Evolutionary conservation across 1,284 basidiomycete genomes (phyloP).

Genomic region (Apiotrichum montevideense): DNA sequence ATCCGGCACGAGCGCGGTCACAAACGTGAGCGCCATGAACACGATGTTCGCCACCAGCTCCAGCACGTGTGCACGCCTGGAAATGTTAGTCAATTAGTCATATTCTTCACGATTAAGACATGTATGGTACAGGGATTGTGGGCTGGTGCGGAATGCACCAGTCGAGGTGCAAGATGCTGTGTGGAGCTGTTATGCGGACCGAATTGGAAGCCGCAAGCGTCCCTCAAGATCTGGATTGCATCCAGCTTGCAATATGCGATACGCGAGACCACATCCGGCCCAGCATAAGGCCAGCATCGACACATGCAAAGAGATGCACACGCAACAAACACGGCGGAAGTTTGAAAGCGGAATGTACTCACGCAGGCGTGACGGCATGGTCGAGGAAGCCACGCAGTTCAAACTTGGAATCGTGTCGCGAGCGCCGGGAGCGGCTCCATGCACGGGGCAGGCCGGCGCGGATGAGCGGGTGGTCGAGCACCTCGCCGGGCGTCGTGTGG

Average conservation of each 20-base stretch:
- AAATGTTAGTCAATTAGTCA: too few relatives aligned
- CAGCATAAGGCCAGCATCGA: too few relatives aligned
- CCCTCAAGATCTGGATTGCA: too few relatives aligned
- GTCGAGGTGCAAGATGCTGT: too few relatives aligned
- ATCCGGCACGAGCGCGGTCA: conserved; percentile 16
- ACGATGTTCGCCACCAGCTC: conserved; percentile 15
- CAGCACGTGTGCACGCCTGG: conserved; percentile 16
- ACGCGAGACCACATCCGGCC: too few relatives aligned
- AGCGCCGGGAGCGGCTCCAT: conserved; percentile 12
- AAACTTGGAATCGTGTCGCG: neutral
- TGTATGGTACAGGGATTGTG: too few relatives aligned
- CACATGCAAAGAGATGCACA: too few relatives aligned
- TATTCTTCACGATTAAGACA: too few relatives aligned
- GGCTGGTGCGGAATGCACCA: too few relatives aligned
- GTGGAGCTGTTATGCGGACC: too few relatives aligned
- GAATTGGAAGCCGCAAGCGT: neutral
- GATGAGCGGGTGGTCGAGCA: conserved; percentile 17
- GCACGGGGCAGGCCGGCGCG: conserved; percentile 15
- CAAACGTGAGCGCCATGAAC: conserved; percentile 16
- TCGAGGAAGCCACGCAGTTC: conserved; percentile 9
- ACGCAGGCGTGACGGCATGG: conserved; percentile 13
- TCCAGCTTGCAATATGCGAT: too few relatives aligned
- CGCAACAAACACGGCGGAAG: too few relatives aligned
- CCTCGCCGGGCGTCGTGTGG: conserved; percentile 18
- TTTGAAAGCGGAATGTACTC: neutral